Percentiles rank a stretch among this genome's conserved stretches.
Evolutionary conservation across 805 yeast species (phyloP).

Genomic region (Wickerhamiella spandovensis): DNA sequence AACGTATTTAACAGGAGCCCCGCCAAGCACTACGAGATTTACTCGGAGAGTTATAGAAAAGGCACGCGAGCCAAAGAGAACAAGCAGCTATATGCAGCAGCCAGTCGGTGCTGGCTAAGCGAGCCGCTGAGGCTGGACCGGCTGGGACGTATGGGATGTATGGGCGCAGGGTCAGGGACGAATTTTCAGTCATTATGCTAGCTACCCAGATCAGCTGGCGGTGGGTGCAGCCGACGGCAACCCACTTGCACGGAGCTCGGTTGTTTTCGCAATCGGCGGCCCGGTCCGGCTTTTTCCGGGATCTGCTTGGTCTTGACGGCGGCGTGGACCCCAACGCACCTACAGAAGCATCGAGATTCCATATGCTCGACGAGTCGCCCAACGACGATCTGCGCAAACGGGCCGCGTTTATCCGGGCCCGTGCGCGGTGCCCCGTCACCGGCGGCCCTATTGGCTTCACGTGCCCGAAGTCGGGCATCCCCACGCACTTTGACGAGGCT

Average conservation of each 20-base stretch:
- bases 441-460: slow-evolving; percentile 64
- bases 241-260: background rate
- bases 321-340: slow-evolving; percentile 28
- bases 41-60: too few relatives aligned
- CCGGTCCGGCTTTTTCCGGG: slow-evolving; percentile 14
- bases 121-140: too few relatives aligned
- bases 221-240: background rate
- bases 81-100: too few relatives aligned
- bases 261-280: slow-evolving; percentile 2
- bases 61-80: too few relatives aligned
- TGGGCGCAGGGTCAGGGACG: background rate
- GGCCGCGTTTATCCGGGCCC: slow-evolving; percentile 79
- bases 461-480: slow-evolving; percentile 91
- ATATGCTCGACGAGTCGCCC: slow-evolving; percentile 89
- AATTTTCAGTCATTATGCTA: background rate
- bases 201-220: background rate
- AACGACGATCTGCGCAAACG: slow-evolving; percentile 74
- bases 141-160: background rate
- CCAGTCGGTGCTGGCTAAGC: too few relatives aligned
- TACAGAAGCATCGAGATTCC: slow-evolving; percentile 58
- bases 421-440: slow-evolving; percentile 87
- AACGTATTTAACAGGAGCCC: too few relatives aligned
- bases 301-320: slow-evolving; percentile 17
- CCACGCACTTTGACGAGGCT: slow-evolving; percentile 81
- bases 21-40: too few relatives aligned